Evolutionary conservation across 129 eudicot genomes (phyloP), one percentile per base, ranked within the genome.

Genomic region (Oenanthe sinensis): DNA sequence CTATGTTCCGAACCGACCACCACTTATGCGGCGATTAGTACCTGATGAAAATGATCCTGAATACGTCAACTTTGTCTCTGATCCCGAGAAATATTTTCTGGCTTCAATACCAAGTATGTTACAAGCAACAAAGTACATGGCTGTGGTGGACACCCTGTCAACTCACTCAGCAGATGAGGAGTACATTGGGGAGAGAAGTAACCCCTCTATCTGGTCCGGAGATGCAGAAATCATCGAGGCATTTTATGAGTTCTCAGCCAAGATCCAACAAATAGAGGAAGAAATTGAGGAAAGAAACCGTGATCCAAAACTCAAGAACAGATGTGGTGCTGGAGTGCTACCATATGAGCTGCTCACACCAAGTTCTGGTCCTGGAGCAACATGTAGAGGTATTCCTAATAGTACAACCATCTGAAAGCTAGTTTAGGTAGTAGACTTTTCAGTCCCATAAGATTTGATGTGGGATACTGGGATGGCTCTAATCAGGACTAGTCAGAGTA

Each of bases 151-250:
- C 79, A 89, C 97, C 0, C 77, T 96, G 49, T 96, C 99, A 5
- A 90, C 99, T 33, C 99, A 96, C 85, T 96, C 99, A 37, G 95
- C 97, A 5, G 97, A 96, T 10, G 99, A 96, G 80, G 97, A 96
- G 86, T 96, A 96, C 82, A 82, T 96, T 1, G 99, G 99, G 36
- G 97, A 96, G 80, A 81, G 99, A 76, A 83, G 84, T 19, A 89
- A 88, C 42, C 85, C 86, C 24, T 90, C 97, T 50, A 90, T 87
- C 5, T 96, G 99, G 99, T 78, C 95, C 0, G 97, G 99, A 5
- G 99, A 96, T 58, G 84, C 90, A 0, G 95, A 85, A 83, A 84
- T 86, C 0, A 83, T 92, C 36, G 99, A 96, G 76, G 87, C 91
- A 37, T 96, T 95, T 77, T 92, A 88, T 14, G 83, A 71, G 58